Evolutionary conservation across 345 rosid species (phyloP), one percentile per base, ranked within the genome.

Genomic region (Aquilaria malaccensis): DNA sequence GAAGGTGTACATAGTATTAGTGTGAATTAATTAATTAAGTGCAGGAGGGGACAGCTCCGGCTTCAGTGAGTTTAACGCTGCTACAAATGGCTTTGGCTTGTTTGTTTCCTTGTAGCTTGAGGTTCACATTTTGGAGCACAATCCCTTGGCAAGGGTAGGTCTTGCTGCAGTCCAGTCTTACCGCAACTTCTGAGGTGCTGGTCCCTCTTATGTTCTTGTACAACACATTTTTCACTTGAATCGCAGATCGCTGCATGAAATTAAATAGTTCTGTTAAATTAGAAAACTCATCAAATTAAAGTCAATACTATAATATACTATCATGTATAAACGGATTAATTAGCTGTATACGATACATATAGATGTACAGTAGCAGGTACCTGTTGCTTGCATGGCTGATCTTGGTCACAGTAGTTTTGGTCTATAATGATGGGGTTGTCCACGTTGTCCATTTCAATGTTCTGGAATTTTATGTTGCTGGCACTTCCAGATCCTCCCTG

Each of bases 401-500:
- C 60, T 60, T 84, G 85, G 76, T 93, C 97, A 64, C 98, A 89
- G 64, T 93, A 93, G 65, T 79, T 60, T 46, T 93, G 98, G 58
- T 89, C 90, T 56, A 93, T 83, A 32, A 93, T 85, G 47, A 93
- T 93, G 11, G 98, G 97, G 70, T 93, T 81, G 62, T 58, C 68
- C 45, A 93, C 98, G 15, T 89, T 81, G 1, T 71, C 13, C 97
- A 93, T 89, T 37, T 67, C 72, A 13, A 93, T 76, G 62, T 93
- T 85, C 57, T 81, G 80, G 52, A 93, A 93, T 45, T 55, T 76
- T 63, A 93, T 80, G 82, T 87, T 77, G 70, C 70, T 82, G 45
- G 89, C 98, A 58, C 65, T 76, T 65, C 98, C 98, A 3, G 91
- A 89, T 13, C 98, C 98, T 83, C 98, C 98, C 95, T 90, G 79